phyloP scores from a whole-genome alignment of 352 stramenopile genomes.

The Phytophthora europaea region DNA sequence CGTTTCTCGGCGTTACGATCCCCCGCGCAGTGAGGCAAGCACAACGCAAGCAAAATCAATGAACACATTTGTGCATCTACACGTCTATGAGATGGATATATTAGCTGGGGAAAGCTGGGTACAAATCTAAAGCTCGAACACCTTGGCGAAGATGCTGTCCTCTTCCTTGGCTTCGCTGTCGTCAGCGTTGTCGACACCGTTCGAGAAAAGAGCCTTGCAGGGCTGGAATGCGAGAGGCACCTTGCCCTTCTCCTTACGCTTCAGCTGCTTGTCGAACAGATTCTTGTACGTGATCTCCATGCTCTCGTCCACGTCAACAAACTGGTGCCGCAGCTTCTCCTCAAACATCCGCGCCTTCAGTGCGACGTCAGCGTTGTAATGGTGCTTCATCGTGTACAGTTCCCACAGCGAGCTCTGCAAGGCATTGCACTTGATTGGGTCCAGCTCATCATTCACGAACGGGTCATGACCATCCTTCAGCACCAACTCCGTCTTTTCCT shows the following conservation, averaged over 20 bases:
- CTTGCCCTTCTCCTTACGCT: slow-evolving; percentile 85
- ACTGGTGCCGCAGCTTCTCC: slow-evolving; percentile 82
- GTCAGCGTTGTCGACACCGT: slow-evolving; percentile 11
- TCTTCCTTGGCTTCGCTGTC: slow-evolving; percentile 31
- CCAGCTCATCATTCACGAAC: slow-evolving; percentile 76
- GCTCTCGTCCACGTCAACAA: slow-evolving; percentile 77
- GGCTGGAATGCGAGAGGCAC: slow-evolving; percentile 79
- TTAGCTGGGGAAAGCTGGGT: slow-evolving; percentile 34
- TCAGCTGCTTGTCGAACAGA: slow-evolving; percentile 83
- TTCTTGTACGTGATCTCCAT: slow-evolving; percentile 88
- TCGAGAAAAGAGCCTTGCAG: slow-evolving; percentile 66
- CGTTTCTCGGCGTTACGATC: background rate
- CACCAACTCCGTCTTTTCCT: slow-evolving; percentile 66
- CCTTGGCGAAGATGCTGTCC: slow-evolving; percentile 67
- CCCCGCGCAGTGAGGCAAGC: background rate
- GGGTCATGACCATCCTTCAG: slow-evolving; percentile 85
- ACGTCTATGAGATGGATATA: slow-evolving; percentile 48
- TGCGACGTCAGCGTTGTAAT: slow-evolving; percentile 96
- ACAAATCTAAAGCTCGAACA: slow-evolving; percentile 76
- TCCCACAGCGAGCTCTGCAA: slow-evolving; percentile 97
- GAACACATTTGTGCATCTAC: slow-evolving; percentile 2
- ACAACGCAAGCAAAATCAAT: slow-evolving; percentile 1
- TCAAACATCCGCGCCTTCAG: slow-evolving; percentile 94
- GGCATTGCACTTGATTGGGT: slow-evolving; percentile 78
- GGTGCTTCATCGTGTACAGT: slow-evolving; percentile 93